Percentiles rank a stretch among this genome's conserved stretches.
Conservation (phyloP, 441 rosid species). For the Eruca vesicaria region DNA sequence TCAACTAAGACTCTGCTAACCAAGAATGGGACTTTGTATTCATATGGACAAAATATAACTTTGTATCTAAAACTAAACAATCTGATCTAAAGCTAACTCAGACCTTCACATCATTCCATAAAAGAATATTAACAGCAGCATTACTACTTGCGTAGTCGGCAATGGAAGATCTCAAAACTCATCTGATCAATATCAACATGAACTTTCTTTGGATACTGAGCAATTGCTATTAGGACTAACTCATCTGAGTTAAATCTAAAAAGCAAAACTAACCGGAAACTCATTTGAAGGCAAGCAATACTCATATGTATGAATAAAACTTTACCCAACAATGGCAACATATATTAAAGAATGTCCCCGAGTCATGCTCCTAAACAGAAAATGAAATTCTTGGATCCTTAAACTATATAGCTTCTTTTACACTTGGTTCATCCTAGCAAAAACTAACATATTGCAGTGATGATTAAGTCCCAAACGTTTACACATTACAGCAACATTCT, state of each 20-base stretch:
- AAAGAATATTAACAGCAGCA: no score
- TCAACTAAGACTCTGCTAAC: no score
- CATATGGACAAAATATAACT: no score
- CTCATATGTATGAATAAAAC: not conserved
- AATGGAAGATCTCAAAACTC: not conserved
- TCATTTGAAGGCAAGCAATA: not conserved
- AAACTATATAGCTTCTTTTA: not conserved
- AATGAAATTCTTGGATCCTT: not conserved
- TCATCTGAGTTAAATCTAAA: not conserved
- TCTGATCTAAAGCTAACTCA: no score
- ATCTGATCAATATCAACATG: not conserved
- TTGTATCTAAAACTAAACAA: no score
- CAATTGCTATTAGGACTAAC: not conserved
- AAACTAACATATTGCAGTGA: not conserved
- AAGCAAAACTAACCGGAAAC: not conserved
- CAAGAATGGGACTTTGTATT: no score
- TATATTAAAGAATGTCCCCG: not conserved
- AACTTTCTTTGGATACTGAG: not conserved
- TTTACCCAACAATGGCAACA: not conserved
- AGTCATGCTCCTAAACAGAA: constrained; percentile 1
- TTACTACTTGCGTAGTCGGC: not conserved
- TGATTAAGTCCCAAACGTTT: no score
- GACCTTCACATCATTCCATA: no score
- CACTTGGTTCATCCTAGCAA: constrained; percentile 2
- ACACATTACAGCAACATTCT: constrained; percentile 45